Conservation (phyloP, 2,329 filamentous ascomycete species). For the Ophiostoma triangulosporum region DNA sequence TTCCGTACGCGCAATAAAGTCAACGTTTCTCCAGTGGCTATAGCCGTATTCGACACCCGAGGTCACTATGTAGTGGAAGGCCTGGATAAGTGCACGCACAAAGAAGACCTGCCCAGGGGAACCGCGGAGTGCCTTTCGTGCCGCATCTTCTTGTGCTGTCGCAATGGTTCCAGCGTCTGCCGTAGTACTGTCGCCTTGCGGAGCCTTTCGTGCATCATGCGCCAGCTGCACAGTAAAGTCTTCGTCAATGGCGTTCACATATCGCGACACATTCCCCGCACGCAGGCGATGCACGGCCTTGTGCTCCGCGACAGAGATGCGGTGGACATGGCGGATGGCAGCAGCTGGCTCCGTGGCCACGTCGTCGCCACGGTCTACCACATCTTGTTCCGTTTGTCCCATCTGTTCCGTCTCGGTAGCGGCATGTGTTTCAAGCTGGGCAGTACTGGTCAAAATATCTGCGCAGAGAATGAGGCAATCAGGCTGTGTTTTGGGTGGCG, state of each 20-base stretch:
- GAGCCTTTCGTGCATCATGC: no score
- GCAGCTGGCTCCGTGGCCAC: neutral
- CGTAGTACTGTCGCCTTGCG: no score
- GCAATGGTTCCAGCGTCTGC: neutral
- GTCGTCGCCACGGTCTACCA: no score
- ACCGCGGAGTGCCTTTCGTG: neutral
- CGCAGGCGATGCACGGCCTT: conserved; percentile 8
- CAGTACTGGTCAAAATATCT: neutral
- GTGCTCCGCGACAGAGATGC: conserved; percentile 5
- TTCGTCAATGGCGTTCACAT: neutral
- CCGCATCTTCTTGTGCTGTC: neutral
- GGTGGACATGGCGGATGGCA: neutral
- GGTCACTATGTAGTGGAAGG: conserved; percentile 8
- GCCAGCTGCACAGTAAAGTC: no score
- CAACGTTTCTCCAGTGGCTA: conserved; percentile 5
- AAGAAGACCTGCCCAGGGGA: conserved; percentile 6
- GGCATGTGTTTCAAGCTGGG: no score
- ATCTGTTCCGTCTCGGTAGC: no score
- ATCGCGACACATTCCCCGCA: neutral
- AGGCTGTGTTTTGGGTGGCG: conserved; percentile 9
- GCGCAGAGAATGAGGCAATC: conserved; percentile 10
- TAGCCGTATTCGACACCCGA: conserved; percentile 5
- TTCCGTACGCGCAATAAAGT: neutral
- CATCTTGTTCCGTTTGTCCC: no score
- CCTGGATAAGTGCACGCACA: conserved; percentile 3